Evolutionary conservation across 805 yeast genomes (phyloP).

Genomic region (Blastobotrys peoriensis): DNA sequence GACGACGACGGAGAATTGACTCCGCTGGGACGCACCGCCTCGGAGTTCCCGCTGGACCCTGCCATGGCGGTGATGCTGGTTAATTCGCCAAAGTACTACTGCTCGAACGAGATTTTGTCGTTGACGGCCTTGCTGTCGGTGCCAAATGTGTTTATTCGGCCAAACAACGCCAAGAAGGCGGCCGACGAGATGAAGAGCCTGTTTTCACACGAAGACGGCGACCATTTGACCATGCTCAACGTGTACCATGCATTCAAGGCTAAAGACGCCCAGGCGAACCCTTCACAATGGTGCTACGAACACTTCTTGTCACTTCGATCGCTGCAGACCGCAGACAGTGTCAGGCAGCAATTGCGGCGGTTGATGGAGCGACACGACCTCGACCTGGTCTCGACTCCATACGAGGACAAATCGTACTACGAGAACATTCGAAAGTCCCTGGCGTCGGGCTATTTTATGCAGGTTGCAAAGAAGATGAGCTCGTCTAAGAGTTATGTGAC

Average conservation of each 20-base stretch:
- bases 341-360: constrained; percentile 74
- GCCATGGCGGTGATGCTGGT: constrained; percentile 90
- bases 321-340: constrained; percentile 76
- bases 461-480: constrained; percentile 87
- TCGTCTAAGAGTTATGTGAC: constrained; percentile 60
- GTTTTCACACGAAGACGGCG: constrained; percentile 93
- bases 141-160: constrained; percentile 92
- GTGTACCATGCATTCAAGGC: constrained; percentile 79
- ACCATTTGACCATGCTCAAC: constrained; percentile 83
- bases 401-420: constrained; percentile 58
- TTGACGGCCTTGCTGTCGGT: constrained; percentile 88
- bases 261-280: constrained; percentile 58
- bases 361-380: constrained; percentile 78
- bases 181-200: constrained; percentile 86
- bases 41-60: constrained; percentile 93
- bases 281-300: constrained; percentile 83
- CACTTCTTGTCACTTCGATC: constrained; percentile 82
- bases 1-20: constrained; percentile 91
- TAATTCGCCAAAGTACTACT: constrained; percentile 75
- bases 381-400: constrained; percentile 63
- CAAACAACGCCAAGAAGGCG: constrained; percentile 75
- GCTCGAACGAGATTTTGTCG: constrained; percentile 83
- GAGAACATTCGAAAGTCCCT: constrained; percentile 80
- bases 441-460: constrained; percentile 95
- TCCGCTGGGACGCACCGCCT: constrained; percentile 80